Evolutionary conservation across 176 grass and related monocot genomes (phyloP).

Genomic region (Oryza officinalis): DNA sequence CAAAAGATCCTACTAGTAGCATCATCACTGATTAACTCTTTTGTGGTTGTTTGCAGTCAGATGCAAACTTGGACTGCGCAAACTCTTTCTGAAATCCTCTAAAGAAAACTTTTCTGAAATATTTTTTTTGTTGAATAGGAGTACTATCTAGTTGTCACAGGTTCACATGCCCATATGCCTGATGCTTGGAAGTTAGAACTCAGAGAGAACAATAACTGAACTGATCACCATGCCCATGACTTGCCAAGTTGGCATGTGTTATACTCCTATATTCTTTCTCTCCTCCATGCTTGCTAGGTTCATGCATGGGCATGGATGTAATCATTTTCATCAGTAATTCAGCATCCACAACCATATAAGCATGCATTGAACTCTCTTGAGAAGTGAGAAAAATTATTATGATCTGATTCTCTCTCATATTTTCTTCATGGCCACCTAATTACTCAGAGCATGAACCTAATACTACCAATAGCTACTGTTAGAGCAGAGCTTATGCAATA

Average conservation of each 20-base stretch:
- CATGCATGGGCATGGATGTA: conserved; percentile 6
- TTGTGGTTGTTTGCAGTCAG: conserved; percentile 2
- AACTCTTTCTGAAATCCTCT: not conserved
- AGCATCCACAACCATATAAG: not conserved
- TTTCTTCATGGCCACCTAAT: not conserved
- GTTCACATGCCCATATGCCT: conserved; percentile 25
- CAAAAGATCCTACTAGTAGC: not conserved
- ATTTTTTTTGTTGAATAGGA: not conserved
- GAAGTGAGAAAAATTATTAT: conserved; percentile 4
- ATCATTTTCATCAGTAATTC: not conserved
- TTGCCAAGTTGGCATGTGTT: conserved; percentile 25
- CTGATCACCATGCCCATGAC: conserved; percentile 26
- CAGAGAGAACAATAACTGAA: conserved; percentile 22
- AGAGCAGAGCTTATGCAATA: not conserved
- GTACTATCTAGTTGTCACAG: conserved; percentile 6
- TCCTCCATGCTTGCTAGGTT: conserved; percentile 17
- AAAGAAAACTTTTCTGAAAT: not conserved
- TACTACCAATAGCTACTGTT: not conserved
- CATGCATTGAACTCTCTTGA: conserved; percentile 9
- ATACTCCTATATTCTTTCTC: not conserved
- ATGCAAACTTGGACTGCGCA: not conserved
- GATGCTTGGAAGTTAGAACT: conserved; percentile 6
- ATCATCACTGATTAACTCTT: conserved; percentile 19
- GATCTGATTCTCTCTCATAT: not conserved
- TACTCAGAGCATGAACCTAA: not conserved